Base-by-base conservation (phyloP, 1,139 yeast genomes). In the Lodderomyces orthopsilosis region DNA sequence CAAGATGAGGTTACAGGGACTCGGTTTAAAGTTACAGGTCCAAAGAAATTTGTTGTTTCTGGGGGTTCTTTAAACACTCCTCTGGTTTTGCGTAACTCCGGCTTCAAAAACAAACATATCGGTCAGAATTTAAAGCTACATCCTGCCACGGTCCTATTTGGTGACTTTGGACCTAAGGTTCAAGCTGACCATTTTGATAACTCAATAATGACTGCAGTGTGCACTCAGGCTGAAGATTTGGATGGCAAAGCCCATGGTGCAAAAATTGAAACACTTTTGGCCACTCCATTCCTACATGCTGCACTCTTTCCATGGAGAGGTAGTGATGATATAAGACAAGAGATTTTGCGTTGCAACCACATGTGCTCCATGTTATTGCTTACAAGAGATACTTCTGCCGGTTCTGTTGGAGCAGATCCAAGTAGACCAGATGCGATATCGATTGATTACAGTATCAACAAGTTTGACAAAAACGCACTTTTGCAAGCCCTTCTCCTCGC, bases 221-320 rank as follows among this genome's bases (percentile, higher is more conserved):
- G 77, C 55, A 66, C 71, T 13, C 70, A 76, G 53, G 69, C 62
- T 23, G 81, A 70, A 44, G 79, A 79, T 51, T 51, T 77, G 30
- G 84, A 79, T 54, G 83, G 83, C 2, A 62, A 70, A 47, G 78
- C 70, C 2, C 82, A 79, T 54, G 85, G 85, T 2, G 77, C 81
- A 10, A 74, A 72, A 56, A 67, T 79, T 44, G 85, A 79, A 57
- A 65, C 82, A 2, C 50, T 77, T 15, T 62, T 74, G 35, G 79
- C 76, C 51, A 60, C 70, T 10, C 85, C 84, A 2, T 57, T 58
- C 38, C 46, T 75, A 19, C 68, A 70, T 42, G 47, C 64, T 15
- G 58, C 60, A 18, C 70, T 70, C 47, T 39, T 66, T 7, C 82
- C 83, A 3, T 79, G 81, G 79, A 50, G 56, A 18, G 56, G 63